These are phyloP conservation scores for Odontarrhena argentea DNA, from an alignment of 345 rosid genomes.

Conservation along the genomic window DNA sequence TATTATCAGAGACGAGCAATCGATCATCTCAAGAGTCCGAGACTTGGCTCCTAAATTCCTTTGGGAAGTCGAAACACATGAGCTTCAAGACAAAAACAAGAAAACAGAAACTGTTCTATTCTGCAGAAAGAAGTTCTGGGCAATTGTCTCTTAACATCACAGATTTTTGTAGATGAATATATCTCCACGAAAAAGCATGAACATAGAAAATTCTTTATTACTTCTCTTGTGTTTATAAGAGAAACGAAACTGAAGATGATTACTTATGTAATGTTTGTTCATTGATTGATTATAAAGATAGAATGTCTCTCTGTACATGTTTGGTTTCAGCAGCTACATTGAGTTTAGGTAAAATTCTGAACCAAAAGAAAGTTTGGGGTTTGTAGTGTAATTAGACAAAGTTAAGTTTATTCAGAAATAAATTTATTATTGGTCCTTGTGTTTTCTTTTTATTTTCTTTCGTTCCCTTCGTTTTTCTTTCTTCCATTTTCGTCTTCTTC, in stretches of 20 bases:
- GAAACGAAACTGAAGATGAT: neutral
- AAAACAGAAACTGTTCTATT: slow-evolving; percentile 61
- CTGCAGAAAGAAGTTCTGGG: slow-evolving; percentile 95
- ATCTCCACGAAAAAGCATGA: neutral
- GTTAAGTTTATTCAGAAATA: neutral
- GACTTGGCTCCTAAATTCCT: slow-evolving; percentile 73
- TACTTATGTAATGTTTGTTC: slow-evolving; percentile 28
- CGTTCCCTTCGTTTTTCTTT: neutral
- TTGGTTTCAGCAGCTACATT: slow-evolving; percentile 4
- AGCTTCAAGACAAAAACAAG: slow-evolving; percentile 60
- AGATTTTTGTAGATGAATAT: neutral
- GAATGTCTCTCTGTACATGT: slow-evolving; percentile 25
- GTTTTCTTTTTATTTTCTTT: neutral
- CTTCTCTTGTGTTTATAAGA: neutral
- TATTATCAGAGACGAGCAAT: slow-evolving; percentile 73
- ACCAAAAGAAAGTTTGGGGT: slow-evolving; percentile 12
- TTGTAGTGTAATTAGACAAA: slow-evolving; percentile 2
- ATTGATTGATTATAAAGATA: slow-evolving; percentile 1
- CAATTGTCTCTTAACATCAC: slow-evolving; percentile 41
- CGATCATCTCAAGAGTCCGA: slow-evolving; percentile 53
- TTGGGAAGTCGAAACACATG: slow-evolving; percentile 74
- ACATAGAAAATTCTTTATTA: slow-evolving; percentile 1
- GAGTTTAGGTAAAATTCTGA: neutral
- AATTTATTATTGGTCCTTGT: neutral
- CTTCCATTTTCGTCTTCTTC: neutral